Base-by-base conservation (phyloP, 139 green algal genomes). In the Limnomonas spitsbergensis region DNA sequence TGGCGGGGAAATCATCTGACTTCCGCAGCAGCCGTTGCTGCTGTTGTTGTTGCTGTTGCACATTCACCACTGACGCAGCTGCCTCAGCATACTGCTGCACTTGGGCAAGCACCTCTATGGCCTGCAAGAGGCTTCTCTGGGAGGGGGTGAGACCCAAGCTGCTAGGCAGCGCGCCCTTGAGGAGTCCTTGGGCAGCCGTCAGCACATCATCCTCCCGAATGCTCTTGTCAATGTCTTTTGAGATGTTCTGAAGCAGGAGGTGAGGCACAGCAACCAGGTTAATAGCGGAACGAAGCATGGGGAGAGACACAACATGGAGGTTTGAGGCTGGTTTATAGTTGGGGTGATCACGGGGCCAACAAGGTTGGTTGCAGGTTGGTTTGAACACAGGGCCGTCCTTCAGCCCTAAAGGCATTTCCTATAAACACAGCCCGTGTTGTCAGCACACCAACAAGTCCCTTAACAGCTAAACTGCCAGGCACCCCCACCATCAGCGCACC, bases 21-120 rank as follows among this genome's bases (percentile, higher is more conserved):
- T n/a, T n/a, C n/a, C n/a, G n/a, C n/a, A n/a, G n/a, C n/a, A n/a
- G n/a, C n/a, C n/a, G n/a, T n/a, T n/a, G n/a, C n/a, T n/a, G n/a
- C n/a, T n/a, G n/a, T n/a, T n/a, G n/a, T n/a, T n/a, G n/a, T n/a
- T n/a, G n/a, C n/a, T n/a, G n/a, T n/a, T n/a, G n/a, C n/a, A n/a
- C n/a, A n/a, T 70, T 70, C 14, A 32, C 27, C 4, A 36, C 29
- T 7, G 56, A 14, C 56, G 9, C 56, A 14, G 56, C 56, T 36
- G 56, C 56, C 24, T 32, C 24, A 32, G 56, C 56, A 20, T 70
- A 70, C 29, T 70, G 56, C 56, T 70, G 14, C 36, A 74, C 68
- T 32, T 74, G 68, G 24, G 35, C 36, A 26, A 74, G 68, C 29
- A 74, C 4, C 35, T 74, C 68, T 4, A 74, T n/a, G 24, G 68